Base-by-base conservation (phyloP, 2,329 filamentous ascomycete genomes). In the Zarea fungicola region DNA sequence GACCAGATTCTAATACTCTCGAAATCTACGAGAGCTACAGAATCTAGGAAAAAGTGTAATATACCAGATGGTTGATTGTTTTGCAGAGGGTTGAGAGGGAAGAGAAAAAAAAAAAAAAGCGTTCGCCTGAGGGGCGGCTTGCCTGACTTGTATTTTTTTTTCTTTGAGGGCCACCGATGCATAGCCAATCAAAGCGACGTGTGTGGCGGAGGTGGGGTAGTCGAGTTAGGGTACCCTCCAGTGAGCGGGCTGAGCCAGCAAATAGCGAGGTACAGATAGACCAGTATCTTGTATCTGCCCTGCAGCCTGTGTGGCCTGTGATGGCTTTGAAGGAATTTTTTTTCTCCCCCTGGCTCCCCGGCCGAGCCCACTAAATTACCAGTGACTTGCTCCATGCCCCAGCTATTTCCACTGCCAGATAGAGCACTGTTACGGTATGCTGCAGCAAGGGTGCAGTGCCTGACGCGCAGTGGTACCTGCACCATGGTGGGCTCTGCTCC, bases 1-100 rank as follows among this genome's bases (percentile, higher is more conserved):
- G 57, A 61, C 70, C 75, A 77, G 73, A 77, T 66, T 67, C 63
- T 64, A 59, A 41, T 48, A 61, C 69, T 74, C 75, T 69, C 76
- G 66, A 66, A 54, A 58, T 56, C 58, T 54, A 65, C 66, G 67
- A 70, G 69, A 72, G 68, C 58, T 28, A 63, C 58, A 58, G 57
- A 64, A 67, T 63, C 65, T 72, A 74, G 62, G 68, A 75, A 46
- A 55, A 55, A 52, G 53, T 50, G 58, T 60, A 58, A 56, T 58
- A 55, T 62, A 56, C 65, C 52, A 53, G 53, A 52, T 55, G 51
- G 55, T 57, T 61, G 60, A 36, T 55, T 56, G 59, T 52, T 60
- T 60, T 57, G 53, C 60, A 58, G 60, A 56, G 60, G 56, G 57
- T 58, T 59, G 37, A 46, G 42, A 48, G 49, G 49, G 43, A 44